Evolutionary conservation across 2,329 filamentous ascomycete genomes (phyloP), one percentile per base, ranked within the genome.

Genomic region (Aspergillus quadricinctus): DNA sequence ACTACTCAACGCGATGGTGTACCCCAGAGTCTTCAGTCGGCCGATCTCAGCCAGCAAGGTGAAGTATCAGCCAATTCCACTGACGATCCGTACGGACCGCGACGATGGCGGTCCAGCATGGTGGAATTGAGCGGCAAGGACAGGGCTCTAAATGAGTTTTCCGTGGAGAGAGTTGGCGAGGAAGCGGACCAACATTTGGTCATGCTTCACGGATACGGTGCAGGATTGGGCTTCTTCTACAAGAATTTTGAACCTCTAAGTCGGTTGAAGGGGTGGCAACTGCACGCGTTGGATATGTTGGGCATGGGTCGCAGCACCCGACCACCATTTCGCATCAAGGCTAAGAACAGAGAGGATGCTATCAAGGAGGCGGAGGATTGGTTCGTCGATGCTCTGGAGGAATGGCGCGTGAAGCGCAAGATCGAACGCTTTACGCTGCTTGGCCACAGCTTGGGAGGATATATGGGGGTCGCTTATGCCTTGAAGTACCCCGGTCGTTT

Each of bases 161-260:
- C 89, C 1, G 85, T 99, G 2, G 90, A 96, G 76, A 83, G 92
- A 50, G 77, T 91, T 1, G 90, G 86, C 37, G 92, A 97, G 69
- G 75, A 87, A 4, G 83, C 85, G 0, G 88, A 95, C 49, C 88
- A 97, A 68, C 94, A 90, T 46, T 80, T 99, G 17, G 93, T 99
- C 48, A 96, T 99, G 85, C 79, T 99, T 4, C 94, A 99, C 71
- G 94, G 94, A 59, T 99, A 99, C 73, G 94, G 94, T 49, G 94
- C 94, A 2, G 94, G 94, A 0, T 81, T 99, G 0, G 94, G 93
- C 23, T 97, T 99, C 76, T 99, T 96, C 80, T 99, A 97, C 81
- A 93, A 94, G 77, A 99, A 99, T 72, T 96, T 96, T 58, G 94
- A 99, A 73, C 86, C 88, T 5, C 77, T 99, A 35, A 92, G 88